Conservation (phyloP, 164 flowering plant genomes). For the Vitis cinerea region DNA sequence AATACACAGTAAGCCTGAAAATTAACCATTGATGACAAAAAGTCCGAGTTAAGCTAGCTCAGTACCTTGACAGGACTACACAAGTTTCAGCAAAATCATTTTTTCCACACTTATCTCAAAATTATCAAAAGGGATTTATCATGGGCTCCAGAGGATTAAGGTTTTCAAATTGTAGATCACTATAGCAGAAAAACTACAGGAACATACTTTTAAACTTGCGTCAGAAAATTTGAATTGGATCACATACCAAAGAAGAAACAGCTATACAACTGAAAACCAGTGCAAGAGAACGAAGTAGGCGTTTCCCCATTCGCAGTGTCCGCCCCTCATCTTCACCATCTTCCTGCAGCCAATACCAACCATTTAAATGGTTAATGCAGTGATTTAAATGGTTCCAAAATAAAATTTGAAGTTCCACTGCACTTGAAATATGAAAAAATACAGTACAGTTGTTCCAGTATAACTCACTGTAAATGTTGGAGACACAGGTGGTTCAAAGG, state of each 20-base stretch:
- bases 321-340: slow-evolving; percentile 91
- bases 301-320: slow-evolving; percentile 80
- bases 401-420: background rate
- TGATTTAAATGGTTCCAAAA: background rate
- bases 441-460: background rate
- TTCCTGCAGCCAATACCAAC: slow-evolving; percentile 65
- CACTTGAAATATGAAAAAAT: background rate
- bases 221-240: slow-evolving; percentile 5
- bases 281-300: slow-evolving; percentile 78
- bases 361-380: background rate
- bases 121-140: no score
- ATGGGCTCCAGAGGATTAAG: no score
- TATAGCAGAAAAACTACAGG: background rate
- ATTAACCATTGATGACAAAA: no score
- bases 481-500: slow-evolving; percentile 68
- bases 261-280: slow-evolving; percentile 88
- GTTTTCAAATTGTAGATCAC: no score
- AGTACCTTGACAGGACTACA: no score
- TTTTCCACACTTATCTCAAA: no score
- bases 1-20: no score
- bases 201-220: background rate
- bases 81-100: no score
- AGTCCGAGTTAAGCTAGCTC: no score
- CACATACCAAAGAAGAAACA: slow-evolving; percentile 74
- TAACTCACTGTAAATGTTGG: slow-evolving; percentile 76